Evolutionary conservation across 805 yeast genomes (phyloP), one percentile per base, ranked within the genome.

Genomic region (Priceomyces castillae): DNA sequence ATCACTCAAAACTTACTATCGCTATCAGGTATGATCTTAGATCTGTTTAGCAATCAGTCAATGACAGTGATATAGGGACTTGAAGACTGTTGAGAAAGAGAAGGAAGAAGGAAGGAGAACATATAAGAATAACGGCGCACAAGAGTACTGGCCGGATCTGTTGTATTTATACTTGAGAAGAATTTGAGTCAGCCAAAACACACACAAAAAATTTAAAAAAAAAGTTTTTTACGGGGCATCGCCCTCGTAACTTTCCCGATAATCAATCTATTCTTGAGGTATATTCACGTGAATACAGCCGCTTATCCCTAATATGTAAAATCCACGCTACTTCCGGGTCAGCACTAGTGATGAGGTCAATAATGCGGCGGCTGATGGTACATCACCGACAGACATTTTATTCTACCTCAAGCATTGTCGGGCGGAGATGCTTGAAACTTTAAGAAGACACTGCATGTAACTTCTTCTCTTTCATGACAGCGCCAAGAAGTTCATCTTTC

Each of bases 1-100:
- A n/a, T n/a, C 31, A 28, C 15, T 28, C 10, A 6, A 12, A 34
- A 44, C 47, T 40, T 44, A 44, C 47, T 22, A 37, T 20, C 23
- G 26, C 26, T 26, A 38, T 40, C 41, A 44, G 41, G 19, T 30
- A 22, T 28, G 33, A 34, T 42, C 18, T 16, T 26, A 25, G 33
- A 28, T 25, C 17, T 15, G 37, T 37, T 40, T 30, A 28, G 34
- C 41, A 40, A 28, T 33, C 33, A 25, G 37, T 40, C 38, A 37
- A 42, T 26, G 31, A 42, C 54, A 54, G 52, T 50, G 46, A 49
- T 49, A 46, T 46, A 52, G 54, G 57, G 56, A 47, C 49, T 51
- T 55, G 62, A 61, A 59, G 50, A 57, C 58, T 53, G 62, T 62
- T 65, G 67, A 65, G 71, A 63, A 51, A 57, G 64, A 59, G 68